Evolutionary conservation across 805 yeast genomes (phyloP).

Genomic region (Sugiyamaella americana): DNA sequence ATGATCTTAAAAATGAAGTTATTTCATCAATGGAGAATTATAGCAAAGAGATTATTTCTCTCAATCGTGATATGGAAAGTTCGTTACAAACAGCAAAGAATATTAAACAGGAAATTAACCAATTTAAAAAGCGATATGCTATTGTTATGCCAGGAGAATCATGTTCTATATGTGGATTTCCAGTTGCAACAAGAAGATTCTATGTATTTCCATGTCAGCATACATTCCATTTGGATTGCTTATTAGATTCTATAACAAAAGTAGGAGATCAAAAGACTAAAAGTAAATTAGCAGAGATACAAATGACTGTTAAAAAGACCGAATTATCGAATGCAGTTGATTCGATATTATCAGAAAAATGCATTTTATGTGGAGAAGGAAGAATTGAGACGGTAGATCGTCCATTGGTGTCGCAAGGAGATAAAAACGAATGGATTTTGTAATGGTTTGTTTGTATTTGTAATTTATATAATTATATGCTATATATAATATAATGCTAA

Average conservation of each 20-base stretch:
- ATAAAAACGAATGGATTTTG: slow-evolving; percentile 11
- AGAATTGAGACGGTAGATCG: slow-evolving; percentile 68
- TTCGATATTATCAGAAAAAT: slow-evolving; percentile 52
- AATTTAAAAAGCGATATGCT: slow-evolving; percentile 47
- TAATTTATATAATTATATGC: background rate
- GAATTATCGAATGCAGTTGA: slow-evolving; percentile 34
- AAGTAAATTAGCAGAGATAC: slow-evolving; percentile 52
- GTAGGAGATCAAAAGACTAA: slow-evolving; percentile 64
- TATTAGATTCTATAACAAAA: slow-evolving; percentile 52
- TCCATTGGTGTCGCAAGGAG: slow-evolving; percentile 38
- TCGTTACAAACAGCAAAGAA: slow-evolving; percentile 55
- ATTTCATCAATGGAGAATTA: slow-evolving; percentile 71
- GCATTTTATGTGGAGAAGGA: slow-evolving; percentile 75
- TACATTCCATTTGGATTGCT: slow-evolving; percentile 82
- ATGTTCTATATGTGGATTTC: slow-evolving; percentile 64
- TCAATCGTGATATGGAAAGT: slow-evolving; percentile 69
- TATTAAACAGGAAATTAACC: slow-evolving; percentile 54
- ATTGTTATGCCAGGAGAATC: slow-evolving; percentile 78
- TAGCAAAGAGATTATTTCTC: slow-evolving; percentile 55
- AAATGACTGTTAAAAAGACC: slow-evolving; percentile 27
- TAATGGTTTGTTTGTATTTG: too few relatives aligned
- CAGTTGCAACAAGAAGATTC: slow-evolving; percentile 67
- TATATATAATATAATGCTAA: background rate
- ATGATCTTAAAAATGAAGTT: slow-evolving; percentile 76
- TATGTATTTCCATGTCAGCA: slow-evolving; percentile 86